Evolutionary conservation across 352 stramenopile species (phyloP).

Genomic region (Phytophthora sp.): DNA sequence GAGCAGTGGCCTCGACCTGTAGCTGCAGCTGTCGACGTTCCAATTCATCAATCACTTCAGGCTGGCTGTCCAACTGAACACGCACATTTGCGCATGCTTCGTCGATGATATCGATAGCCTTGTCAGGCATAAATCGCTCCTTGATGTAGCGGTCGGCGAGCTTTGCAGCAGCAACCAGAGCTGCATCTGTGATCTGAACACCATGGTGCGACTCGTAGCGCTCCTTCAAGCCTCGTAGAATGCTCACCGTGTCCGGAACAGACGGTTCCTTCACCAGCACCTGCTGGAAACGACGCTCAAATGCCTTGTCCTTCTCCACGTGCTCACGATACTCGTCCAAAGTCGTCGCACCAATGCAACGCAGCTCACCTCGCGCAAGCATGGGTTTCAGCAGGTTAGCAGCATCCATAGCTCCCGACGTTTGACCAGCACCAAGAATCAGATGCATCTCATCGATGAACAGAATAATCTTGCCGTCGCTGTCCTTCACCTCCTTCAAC

Average conservation of each 20-base stretch:
- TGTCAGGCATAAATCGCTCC: conserved; percentile 93
- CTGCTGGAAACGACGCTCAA: conserved; percentile 98
- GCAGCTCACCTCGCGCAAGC: conserved; percentile 95
- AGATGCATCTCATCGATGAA: conserved; percentile 99
- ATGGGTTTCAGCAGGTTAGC: conserved; percentile 98
- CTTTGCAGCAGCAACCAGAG: conserved; percentile 94
- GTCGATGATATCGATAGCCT: conserved; percentile 95
- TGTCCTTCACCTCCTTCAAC: conserved; percentile 93
- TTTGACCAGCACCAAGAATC: conserved; percentile 94
- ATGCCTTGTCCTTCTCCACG: conserved; percentile 98
- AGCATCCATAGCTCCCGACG: conserved; percentile 95
- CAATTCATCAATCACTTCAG: conserved; percentile 96
- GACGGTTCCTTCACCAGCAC: conserved; percentile 95
- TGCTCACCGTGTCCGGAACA: conserved; percentile 95
- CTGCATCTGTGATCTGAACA: conserved; percentile 94
- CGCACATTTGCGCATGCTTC: conserved; percentile 93
- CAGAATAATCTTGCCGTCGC: conserved; percentile 96
- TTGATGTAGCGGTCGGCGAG: conserved; percentile 95
- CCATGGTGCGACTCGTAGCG: conserved; percentile 98
- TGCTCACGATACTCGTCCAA: conserved; percentile 98
- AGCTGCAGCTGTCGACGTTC: conserved; percentile 95
- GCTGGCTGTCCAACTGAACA: conserved; percentile 94
- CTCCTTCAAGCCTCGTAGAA: conserved; percentile 95
- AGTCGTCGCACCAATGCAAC: conserved; percentile 98
- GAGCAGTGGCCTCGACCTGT: conserved; percentile 94